Evolutionary conservation across 2,329 filamentous ascomycete species (phyloP).

Genomic region (Aureobasidium sp.): DNA sequence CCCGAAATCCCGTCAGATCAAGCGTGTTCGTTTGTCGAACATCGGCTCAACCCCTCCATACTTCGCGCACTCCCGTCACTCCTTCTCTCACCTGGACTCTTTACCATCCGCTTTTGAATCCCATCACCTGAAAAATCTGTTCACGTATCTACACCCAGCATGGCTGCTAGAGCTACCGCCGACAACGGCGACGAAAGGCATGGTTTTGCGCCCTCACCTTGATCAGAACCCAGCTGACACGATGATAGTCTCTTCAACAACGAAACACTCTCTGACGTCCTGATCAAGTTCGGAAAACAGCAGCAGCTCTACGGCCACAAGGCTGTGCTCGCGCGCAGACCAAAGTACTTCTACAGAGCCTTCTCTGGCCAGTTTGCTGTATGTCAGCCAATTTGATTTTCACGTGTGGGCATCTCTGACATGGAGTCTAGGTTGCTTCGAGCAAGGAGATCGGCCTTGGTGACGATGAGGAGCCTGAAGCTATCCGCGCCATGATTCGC

Average conservation of each 20-base stretch:
- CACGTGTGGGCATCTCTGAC: too few species aligned
- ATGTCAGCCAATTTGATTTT: too few species aligned
- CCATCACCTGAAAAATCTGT: too few species aligned
- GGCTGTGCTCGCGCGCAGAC: not conserved
- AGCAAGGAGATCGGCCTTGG: not conserved
- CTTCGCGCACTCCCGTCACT: too few species aligned
- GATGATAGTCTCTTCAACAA: not conserved
- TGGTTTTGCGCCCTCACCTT: too few species aligned
- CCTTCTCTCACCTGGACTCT: too few species aligned
- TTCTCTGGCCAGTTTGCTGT: not conserved
- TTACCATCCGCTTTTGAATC: too few species aligned
- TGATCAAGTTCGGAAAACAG: not conserved
- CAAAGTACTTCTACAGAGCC: not conserved
- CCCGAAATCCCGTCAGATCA: too few species aligned
- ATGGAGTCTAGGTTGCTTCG: not conserved
- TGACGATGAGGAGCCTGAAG: not conserved
- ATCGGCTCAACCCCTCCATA: too few species aligned
- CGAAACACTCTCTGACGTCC: not conserved
- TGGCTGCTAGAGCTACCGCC: not conserved
- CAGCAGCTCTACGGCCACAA: not conserved
- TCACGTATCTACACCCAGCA: not conserved
- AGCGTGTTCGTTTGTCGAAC: too few species aligned
- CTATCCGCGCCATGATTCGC: constrained; percentile 2
- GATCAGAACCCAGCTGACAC: too few species aligned
- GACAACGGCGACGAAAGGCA: not conserved